These are phyloP conservation scores for Saksenaea oblongispora DNA, from an alignment of 371 early-diverging fungal genomes.

Conservation along the genomic window DNA sequence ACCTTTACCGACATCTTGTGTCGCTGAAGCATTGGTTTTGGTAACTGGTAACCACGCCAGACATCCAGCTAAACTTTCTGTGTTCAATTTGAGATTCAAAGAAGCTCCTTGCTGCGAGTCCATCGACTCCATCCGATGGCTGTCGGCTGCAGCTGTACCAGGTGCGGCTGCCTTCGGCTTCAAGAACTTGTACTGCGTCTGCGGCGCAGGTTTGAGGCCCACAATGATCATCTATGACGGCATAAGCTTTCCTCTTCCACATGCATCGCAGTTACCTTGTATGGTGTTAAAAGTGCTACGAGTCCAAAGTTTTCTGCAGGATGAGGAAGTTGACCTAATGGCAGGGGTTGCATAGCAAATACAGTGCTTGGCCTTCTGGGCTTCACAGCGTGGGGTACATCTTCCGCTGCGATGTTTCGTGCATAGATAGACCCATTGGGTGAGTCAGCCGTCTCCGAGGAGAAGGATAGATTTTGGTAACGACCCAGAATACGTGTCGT, in stretches of 20 bases:
- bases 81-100: conserved; percentile 15
- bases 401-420: conserved; percentile 11
- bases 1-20: conserved; percentile 17
- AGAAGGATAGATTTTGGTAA: conserved; percentile 51
- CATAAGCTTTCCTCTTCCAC: neutral
- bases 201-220: conserved; percentile 72
- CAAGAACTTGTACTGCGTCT: conserved; percentile 68
- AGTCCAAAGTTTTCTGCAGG: conserved; percentile 68
- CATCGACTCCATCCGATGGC: neutral
- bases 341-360: conserved; percentile 70
- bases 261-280: conserved; percentile 51
- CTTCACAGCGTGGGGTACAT: conserved; percentile 6
- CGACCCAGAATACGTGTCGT: conserved; percentile 72
- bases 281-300: conserved; percentile 74
- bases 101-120: conserved; percentile 8
- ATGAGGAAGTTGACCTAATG: conserved; percentile 64
- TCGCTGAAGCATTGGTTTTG: conserved; percentile 26
- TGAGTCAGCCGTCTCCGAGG: conserved; percentile 26
- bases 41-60: conserved; percentile 66
- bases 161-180: conserved; percentile 42
- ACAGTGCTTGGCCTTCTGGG: conserved; percentile 59
- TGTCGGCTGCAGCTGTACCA: neutral
- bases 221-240: conserved; percentile 65
- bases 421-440: neutral
- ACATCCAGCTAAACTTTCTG: conserved; percentile 57